These are phyloP conservation scores for Fomitopsis betulina DNA, from an alignment of 1,284 basidiomycete genomes.

Conservation along the genomic window DNA sequence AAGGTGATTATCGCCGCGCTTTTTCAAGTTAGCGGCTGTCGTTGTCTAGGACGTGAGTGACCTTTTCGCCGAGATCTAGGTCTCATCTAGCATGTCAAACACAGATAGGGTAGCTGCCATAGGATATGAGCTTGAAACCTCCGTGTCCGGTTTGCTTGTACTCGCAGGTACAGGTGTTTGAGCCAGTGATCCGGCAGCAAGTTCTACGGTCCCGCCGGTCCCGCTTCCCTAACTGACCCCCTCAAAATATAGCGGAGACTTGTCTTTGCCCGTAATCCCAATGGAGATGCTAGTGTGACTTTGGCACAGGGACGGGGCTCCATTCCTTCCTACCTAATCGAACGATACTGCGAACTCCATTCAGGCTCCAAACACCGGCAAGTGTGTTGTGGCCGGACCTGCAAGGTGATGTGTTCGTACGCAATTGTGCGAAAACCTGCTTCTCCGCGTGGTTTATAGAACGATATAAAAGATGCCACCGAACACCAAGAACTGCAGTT, in stretches of 20 bases:
- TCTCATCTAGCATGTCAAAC: too few species aligned
- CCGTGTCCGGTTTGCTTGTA: too few species aligned
- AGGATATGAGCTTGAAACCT: too few species aligned
- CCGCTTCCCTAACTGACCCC: background rate
- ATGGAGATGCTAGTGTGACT: background rate
- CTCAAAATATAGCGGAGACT: background rate
- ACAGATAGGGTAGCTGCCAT: too few species aligned
- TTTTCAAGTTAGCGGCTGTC: background rate
- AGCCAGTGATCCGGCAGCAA: background rate
- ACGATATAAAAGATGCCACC: background rate
- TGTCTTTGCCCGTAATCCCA: background rate
- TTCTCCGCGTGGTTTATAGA: background rate
- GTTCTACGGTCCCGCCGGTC: background rate
- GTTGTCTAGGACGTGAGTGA: background rate
- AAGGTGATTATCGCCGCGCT: background rate
- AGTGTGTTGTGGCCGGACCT: background rate
- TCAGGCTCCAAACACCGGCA: background rate
- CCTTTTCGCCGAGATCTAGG: background rate
- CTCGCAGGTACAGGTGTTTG: background rate
- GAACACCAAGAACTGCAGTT: background rate
- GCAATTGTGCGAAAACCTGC: background rate
- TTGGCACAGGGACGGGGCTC: background rate
- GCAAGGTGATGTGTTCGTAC: background rate
- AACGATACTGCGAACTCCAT: background rate
- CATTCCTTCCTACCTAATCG: background rate